Evolutionary conservation across 352 stramenopile genomes (phyloP).

Genomic region (Blastocystis sp.): DNA sequence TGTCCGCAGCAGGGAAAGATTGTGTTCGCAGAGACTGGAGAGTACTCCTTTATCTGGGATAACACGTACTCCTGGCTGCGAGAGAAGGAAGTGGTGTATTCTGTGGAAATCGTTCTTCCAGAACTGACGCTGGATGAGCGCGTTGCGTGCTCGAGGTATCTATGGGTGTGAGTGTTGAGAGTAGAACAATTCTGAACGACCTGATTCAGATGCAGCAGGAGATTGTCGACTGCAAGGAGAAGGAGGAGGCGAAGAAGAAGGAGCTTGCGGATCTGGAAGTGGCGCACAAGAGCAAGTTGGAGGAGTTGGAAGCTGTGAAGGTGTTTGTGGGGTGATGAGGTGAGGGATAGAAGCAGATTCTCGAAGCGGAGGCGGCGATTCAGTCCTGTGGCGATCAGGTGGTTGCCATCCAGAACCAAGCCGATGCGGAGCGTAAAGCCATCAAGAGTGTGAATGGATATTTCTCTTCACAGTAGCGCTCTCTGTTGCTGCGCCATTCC

Average conservation of each 20-base stretch:
- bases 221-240: neutral
- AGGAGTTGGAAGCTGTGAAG: conserved; percentile 7
- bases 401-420: neutral
- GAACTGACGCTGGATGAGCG: neutral
- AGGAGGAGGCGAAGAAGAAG: conserved; percentile 6
- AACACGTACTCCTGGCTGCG: conserved; percentile 55
- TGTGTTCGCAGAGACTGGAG: neutral
- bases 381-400: neutral
- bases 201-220: conserved; percentile 23
- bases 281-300: neutral
- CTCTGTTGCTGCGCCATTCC: neutral
- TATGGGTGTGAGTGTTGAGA: neutral
- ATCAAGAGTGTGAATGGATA: too few relatives aligned
- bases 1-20: conserved; percentile 2
- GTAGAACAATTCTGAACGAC: conserved; percentile 25
- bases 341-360: conserved; percentile 12
- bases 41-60: conserved; percentile 35
- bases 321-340: neutral
- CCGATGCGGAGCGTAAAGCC: too few relatives aligned
- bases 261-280: conserved; percentile 18
- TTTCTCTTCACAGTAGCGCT: neutral
- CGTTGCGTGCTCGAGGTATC: neutral
- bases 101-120: neutral
- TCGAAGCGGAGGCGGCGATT: neutral
- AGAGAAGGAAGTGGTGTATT: conserved; percentile 33